Evolutionary conservation across 495 filamentous ascomycete species (phyloP), one percentile per base, ranked within the genome.

Genomic region (Lasiosphaeria miniovina): DNA sequence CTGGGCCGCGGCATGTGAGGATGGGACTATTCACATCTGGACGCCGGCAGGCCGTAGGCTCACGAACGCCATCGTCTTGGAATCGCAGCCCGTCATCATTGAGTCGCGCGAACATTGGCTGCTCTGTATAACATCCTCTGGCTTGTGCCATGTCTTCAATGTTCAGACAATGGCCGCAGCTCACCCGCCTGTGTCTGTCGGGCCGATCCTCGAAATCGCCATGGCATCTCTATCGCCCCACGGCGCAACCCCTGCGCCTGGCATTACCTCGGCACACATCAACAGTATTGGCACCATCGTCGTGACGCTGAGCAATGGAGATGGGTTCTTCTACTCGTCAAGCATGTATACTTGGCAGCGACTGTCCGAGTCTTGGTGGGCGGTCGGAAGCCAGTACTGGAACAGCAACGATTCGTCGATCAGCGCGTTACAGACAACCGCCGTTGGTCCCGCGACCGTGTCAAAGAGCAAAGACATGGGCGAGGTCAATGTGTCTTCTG

Each of bases 311-410:
- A 90, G 86, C 33, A 97, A 96, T 64, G 94, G 94, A 12, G 93
- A 98, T 62, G 94, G 95, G 4, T 98, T 91, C 68, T 83, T 85
- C 32, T 99, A 98, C 74, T 90, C 88, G 1, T 83, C 85, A 0
- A 74, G 75, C 15, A 87, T 98, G 86, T 91, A 84, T 66, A 82
- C 86, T n/a, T 99, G 94, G 94, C 93, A 97, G 76, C 86, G 93
- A 9, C 79, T 98, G 11, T 91, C 90, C 4, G 94, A 99, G 74
- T 79, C 89, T 1, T 99, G 94, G 95, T 99, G 95, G 94, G 93
- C 94, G 3, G 90, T 97, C 1, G 93, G 93, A 31, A 93, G 89
- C 68, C 94, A 98, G 71, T 98, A 98, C 71, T 98, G 95, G 94
- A 96, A 96, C 73, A 90, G 89, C n/a, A 91, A 90, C 40, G 93